A percentile compares a stretch with the other conserved stretches of the same genome.
Evolutionary conservation across 129 eudicot genomes (phyloP).

Genomic region (Centrapalus pauciflorus): DNA sequence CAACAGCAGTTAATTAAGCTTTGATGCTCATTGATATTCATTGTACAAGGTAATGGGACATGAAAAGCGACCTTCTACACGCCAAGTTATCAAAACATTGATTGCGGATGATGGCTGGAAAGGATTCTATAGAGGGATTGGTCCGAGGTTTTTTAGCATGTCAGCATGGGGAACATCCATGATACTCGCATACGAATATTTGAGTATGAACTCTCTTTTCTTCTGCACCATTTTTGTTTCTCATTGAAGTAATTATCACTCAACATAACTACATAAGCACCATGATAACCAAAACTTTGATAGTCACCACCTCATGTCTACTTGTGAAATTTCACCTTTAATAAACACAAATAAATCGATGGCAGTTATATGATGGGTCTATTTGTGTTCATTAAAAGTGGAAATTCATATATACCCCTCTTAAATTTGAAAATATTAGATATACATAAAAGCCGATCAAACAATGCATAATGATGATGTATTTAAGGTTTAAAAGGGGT

Average conservation of each 20-base stretch:
- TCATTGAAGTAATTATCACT: neutral
- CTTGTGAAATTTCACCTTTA: neutral
- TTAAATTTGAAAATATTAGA: no score
- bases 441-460: no score
- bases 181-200: constrained; percentile 92
- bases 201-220: constrained; percentile 48
- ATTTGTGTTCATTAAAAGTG: no score
- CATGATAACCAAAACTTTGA: neutral
- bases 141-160: constrained; percentile 99
- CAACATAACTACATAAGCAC: neutral
- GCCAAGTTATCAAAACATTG: constrained; percentile 67
- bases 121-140: constrained; percentile 87
- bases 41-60: constrained; percentile 71
- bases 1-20: neutral
- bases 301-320: neutral
- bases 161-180: constrained; percentile 99
- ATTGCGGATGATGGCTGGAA: constrained; percentile 87
- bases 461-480: no score
- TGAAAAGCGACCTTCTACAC: constrained; percentile 58
- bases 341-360: neutral
- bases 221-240: neutral
- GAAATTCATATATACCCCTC: no score
- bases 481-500: no score
- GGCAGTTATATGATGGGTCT: neutral
- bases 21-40: constrained; percentile 8